These are phyloP conservation scores for Clavispora asparagi DNA, from an alignment of 805 yeast genomes.

Conservation along the genomic window DNA sequence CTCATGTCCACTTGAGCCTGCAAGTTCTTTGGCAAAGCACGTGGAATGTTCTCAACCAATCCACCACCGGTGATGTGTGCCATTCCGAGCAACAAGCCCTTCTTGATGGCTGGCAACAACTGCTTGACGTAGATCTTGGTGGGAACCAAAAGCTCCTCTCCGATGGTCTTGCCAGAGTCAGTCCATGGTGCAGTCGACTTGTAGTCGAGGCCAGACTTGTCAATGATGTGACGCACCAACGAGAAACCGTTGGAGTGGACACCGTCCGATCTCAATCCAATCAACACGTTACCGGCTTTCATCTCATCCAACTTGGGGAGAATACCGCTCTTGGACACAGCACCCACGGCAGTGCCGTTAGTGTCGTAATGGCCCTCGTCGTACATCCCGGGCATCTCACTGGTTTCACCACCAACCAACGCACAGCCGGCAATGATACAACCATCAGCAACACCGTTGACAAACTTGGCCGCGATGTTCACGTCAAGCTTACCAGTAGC, in stretches of 20 bases:
- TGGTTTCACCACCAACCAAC: conserved; percentile 96
- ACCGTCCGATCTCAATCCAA: conserved; percentile 90
- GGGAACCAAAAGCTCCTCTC: conserved; percentile 82
- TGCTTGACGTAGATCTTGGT: conserved; percentile 94
- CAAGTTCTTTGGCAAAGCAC: conserved; percentile 79
- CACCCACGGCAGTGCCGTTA: conserved; percentile 98
- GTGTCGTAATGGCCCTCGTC: conserved; percentile 94
- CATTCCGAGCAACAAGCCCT: conserved; percentile 72
- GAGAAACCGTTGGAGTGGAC: conserved; percentile 97
- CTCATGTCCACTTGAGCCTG: conserved; percentile 77
- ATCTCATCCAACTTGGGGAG: conserved; percentile 68
- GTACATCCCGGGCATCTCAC: conserved; percentile 99
- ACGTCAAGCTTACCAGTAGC: conserved; percentile 92
- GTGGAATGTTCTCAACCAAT: conserved; percentile 89
- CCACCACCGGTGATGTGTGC: conserved; percentile 99
- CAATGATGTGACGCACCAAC: conserved; percentile 86
- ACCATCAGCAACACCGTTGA: conserved; percentile 93
- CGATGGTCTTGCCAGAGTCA: conserved; percentile 60
- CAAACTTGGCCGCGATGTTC: conserved; percentile 79
- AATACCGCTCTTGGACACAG: conserved; percentile 69
- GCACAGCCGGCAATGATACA: conserved; percentile 96
- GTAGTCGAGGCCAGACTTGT: conserved; percentile 67
- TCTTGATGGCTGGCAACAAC: conserved; percentile 65
- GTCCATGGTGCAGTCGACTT: conserved; percentile 81
- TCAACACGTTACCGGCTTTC: conserved; percentile 72